phyloP scores from a whole-genome alignment of 805 yeast genomes.

The Schizosaccharomyces japonicus region DNA sequence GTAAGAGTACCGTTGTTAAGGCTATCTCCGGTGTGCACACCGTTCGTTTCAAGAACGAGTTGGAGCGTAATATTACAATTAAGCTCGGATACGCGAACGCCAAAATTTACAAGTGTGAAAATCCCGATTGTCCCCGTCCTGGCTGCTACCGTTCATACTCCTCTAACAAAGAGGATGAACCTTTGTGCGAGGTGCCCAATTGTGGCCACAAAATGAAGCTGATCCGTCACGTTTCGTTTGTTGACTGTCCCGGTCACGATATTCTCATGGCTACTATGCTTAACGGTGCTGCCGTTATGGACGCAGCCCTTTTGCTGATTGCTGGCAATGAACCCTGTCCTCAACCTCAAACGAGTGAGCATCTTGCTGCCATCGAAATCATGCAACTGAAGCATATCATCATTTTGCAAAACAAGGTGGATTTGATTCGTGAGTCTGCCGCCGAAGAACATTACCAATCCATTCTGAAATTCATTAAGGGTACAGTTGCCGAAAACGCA shows the following conservation, averaged over 20 bases:
- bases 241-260: conserved; percentile 99
- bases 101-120: conserved; percentile 81
- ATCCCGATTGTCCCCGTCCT: conserved; percentile 70
- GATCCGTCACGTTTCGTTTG: conserved; percentile 91
- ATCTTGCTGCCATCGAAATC: conserved; percentile 96
- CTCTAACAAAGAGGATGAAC: conserved; percentile 82
- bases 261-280: conserved; percentile 99
- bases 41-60: conserved; percentile 94
- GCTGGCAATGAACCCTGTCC: conserved; percentile 99
- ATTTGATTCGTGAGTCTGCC: conserved; percentile 88
- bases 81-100: conserved; percentile 98
- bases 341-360: conserved; percentile 98
- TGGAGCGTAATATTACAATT: conserved; percentile 96
- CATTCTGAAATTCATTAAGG: conserved; percentile 74
- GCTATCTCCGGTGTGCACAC: conserved; percentile 98
- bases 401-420: conserved; percentile 91
- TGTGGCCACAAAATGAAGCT: conserved; percentile 73
- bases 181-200: conserved; percentile 72
- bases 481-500: conserved; percentile 97
- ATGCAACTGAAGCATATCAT: conserved; percentile 94
- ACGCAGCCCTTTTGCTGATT: conserved; percentile 82
- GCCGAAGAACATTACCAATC: conserved; percentile 91
- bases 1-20: conserved; percentile 73
- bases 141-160: conserved; percentile 86
- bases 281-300: conserved; percentile 99